A percentile compares a stretch with the other conserved stretches of the same genome.
Evolutionary conservation across 1,284 basidiomycete genomes (phyloP).

Genomic region (Moesziomyces sp.): DNA sequence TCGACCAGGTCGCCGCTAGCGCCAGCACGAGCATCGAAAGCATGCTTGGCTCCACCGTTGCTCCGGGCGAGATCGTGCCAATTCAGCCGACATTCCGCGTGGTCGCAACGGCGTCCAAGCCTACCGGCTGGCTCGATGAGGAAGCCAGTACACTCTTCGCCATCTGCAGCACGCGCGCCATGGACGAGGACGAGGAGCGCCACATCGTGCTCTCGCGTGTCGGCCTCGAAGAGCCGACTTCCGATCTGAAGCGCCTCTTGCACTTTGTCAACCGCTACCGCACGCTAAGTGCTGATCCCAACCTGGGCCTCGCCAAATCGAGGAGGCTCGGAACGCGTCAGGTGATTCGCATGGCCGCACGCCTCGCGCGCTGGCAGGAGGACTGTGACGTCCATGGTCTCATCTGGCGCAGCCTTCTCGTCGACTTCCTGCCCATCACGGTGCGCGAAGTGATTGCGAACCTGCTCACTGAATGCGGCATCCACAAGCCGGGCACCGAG

Average conservation of each 20-base stretch:
- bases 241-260: constrained; percentile 52
- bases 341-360: constrained; percentile 65
- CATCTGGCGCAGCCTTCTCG: constrained; percentile 64
- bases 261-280: constrained; percentile 66
- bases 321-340: constrained; percentile 67
- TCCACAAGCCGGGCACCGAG: constrained; percentile 59
- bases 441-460: constrained; percentile 59
- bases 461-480: constrained; percentile 56
- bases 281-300: constrained; percentile 53
- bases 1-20: background rate
- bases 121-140: constrained; percentile 67
- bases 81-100: constrained; percentile 63
- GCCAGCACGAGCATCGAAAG: background rate
- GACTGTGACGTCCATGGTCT: constrained; percentile 61
- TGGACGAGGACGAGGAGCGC: constrained; percentile 66
- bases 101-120: constrained; percentile 63
- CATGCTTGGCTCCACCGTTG: constrained; percentile 4
- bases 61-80: constrained; percentile 32
- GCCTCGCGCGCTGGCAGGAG: constrained; percentile 62
- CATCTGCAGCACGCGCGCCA: constrained; percentile 64
- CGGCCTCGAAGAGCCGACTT: constrained; percentile 17
- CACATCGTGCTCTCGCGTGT: constrained; percentile 50
- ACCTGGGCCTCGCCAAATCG: constrained; percentile 63
- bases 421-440: constrained; percentile 67
- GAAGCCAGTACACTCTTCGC: constrained; percentile 65